Conservation (phyloP, 2,329 filamentous ascomycete species). For the Fusarium nygamai region DNA sequence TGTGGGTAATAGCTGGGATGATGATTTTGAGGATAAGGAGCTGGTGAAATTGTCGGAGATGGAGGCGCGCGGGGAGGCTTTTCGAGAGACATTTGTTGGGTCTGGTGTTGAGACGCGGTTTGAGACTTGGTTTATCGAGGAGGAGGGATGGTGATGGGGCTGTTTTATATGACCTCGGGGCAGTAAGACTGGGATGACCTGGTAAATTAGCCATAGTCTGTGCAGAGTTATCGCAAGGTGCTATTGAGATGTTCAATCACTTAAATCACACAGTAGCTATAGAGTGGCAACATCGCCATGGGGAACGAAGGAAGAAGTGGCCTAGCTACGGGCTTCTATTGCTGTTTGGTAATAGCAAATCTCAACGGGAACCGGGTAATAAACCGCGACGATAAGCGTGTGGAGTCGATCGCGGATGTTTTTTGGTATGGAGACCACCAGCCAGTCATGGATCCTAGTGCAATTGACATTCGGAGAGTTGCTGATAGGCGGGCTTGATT, state of each 20-base stretch:
- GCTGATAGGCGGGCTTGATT: neutral
- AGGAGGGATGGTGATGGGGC: neutral
- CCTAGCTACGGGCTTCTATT: too few relatives aligned
- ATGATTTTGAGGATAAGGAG: neutral
- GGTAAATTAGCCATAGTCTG: neutral
- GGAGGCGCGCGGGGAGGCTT: rapidly evolving
- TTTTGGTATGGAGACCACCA: rapidly evolving
- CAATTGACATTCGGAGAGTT: neutral
- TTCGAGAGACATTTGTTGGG: neutral
- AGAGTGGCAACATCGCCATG: too few relatives aligned
- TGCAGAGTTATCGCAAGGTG: neutral
- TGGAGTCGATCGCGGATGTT: neutral
- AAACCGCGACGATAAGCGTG: neutral
- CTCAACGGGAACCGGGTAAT: neutral
- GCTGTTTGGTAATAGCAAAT: neutral
- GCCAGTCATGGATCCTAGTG: rapidly evolving
- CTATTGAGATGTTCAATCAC: too few relatives aligned
- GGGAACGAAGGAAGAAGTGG: too few relatives aligned
- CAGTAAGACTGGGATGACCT: neutral
- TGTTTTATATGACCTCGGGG: neutral
- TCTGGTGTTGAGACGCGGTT: neutral
- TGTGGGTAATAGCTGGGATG: neutral
- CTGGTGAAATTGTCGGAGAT: neutral
- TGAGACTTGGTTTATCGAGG: neutral
- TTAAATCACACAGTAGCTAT: rapidly evolving